These are phyloP conservation scores for Adansonia digitata DNA, from an alignment of 345 rosid species.

Conservation along the genomic window DNA sequence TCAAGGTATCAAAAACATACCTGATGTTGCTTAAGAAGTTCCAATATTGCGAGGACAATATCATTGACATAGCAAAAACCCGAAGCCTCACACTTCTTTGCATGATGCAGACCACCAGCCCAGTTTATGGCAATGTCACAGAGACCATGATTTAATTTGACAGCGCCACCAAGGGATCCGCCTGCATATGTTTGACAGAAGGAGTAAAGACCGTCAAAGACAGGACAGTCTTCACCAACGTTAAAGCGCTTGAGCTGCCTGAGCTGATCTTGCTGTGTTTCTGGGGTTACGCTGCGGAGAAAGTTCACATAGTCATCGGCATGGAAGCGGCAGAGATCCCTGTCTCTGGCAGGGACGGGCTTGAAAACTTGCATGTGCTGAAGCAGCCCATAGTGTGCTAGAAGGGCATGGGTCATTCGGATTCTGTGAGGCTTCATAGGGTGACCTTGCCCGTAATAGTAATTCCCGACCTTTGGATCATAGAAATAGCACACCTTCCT, in stretches of 20 bases:
- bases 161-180: conserved; percentile 64
- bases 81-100: conserved; percentile 56
- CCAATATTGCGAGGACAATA: conserved; percentile 63
- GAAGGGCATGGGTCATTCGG: conserved; percentile 50
- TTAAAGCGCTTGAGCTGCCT: conserved; percentile 67
- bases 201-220: conserved; percentile 62
- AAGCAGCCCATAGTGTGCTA: conserved; percentile 57
- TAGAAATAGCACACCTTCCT: conserved; percentile 61
- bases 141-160: conserved; percentile 55
- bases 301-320: conserved; percentile 61
- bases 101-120: conserved; percentile 76
- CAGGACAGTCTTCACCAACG: conserved; percentile 72
- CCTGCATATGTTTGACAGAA: conserved; percentile 75
- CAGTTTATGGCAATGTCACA: conserved; percentile 62
- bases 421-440: conserved; percentile 69
- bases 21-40: conserved; percentile 70
- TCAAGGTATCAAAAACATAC: conserved; percentile 25
- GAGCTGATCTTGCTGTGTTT: conserved; percentile 66
- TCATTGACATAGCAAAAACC: conserved; percentile 67
- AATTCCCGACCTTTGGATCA: conserved; percentile 71
- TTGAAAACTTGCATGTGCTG: conserved; percentile 63
- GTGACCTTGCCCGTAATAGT: conserved; percentile 57
- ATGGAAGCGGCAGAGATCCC: conserved; percentile 72
- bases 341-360: conserved; percentile 61
- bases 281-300: conserved; percentile 60